A percentile compares a stretch with the other conserved stretches of the same genome.
These are phyloP conservation scores for Rickenella mellea DNA, from an alignment of 768 basidiomycete species.

Conservation along the genomic window DNA sequence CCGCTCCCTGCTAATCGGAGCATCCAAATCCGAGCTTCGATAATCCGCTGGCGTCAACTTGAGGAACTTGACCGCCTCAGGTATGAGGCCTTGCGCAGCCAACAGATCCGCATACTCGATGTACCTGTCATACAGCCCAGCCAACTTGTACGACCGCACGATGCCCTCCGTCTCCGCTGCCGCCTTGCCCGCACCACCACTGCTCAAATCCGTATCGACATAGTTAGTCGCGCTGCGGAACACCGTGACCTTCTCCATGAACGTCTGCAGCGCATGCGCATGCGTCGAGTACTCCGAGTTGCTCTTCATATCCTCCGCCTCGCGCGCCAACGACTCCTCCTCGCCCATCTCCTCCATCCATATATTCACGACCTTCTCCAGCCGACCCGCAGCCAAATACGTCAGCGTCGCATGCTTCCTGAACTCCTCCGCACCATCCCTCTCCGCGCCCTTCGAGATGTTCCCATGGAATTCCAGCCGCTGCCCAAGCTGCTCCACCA, in stretches of 20 bases:
- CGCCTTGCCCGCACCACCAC: constrained; percentile 22
- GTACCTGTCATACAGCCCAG: constrained; percentile 83
- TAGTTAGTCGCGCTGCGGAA: constrained; percentile 85
- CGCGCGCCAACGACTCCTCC: constrained; percentile 55
- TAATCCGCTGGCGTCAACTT: constrained; percentile 74
- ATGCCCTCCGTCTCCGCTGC: constrained; percentile 31
- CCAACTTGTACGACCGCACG: constrained; percentile 69
- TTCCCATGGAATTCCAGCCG: constrained; percentile 81
- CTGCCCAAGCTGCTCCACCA: constrained; percentile 87
- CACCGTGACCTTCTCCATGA: constrained; percentile 93
- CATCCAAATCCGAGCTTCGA: constrained; percentile 41
- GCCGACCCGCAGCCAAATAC: constrained; percentile 81
- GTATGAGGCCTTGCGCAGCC: constrained; percentile 80
- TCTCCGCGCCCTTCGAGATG: constrained; percentile 41
- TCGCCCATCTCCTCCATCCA: constrained; percentile 88
- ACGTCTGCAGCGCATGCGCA: constrained; percentile 80
- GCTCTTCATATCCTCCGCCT: constrained; percentile 27
- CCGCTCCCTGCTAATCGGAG: constrained; percentile 35
- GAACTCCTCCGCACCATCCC: constrained; percentile 37
- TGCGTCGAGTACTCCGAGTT: constrained; percentile 68
- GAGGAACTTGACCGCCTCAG: constrained; percentile 73
- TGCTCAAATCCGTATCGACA: constrained; percentile 58
- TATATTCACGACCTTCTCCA: constrained; percentile 83
- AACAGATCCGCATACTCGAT: constrained; percentile 93
- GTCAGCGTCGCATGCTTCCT: constrained; percentile 88